Percentiles rank a stretch among this genome's conserved stretches.
Conservation (phyloP, 495 filamentous ascomycete genomes). For the Aspergillus bertholletiae region DNA sequence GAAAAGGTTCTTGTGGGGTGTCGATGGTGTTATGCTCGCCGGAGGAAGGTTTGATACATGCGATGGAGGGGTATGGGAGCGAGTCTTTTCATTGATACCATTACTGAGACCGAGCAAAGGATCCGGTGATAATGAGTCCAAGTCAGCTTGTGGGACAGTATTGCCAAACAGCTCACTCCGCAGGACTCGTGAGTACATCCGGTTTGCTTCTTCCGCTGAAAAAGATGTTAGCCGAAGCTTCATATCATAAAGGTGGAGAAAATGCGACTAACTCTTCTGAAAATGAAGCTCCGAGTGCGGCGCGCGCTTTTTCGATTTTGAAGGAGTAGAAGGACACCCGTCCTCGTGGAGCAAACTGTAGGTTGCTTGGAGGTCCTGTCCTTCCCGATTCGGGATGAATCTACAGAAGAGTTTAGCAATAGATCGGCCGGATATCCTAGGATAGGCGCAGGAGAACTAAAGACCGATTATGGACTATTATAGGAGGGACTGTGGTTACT, state of each 20-base stretch:
- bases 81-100: constrained; percentile 62
- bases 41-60: constrained; percentile 61
- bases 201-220: constrained; percentile 91
- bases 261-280: constrained; percentile 70
- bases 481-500: constrained; percentile 17
- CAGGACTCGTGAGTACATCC: constrained; percentile 83
- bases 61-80: constrained; percentile 78
- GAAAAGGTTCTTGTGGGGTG: constrained; percentile 96
- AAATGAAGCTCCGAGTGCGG: constrained; percentile 90
- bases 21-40: constrained; percentile 78
- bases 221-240: constrained; percentile 33
- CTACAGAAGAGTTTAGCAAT: constrained; percentile 39
- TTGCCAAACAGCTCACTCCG: constrained; percentile 87
- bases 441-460: not conserved
- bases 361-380: constrained; percentile 87
- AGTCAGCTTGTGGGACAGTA: constrained; percentile 77
- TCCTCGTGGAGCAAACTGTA: constrained; percentile 89
- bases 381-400: constrained; percentile 93
- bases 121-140: constrained; percentile 63
- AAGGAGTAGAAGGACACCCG: constrained; percentile 86
- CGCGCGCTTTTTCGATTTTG: constrained; percentile 75
- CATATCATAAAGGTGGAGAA: not conserved
- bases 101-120: constrained; percentile 54
- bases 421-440: not conserved
- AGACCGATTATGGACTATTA: not conserved